A percentile compares a stretch with the other conserved stretches of the same genome.
These are phyloP conservation scores for Aureobasidium mangrovei DNA, from an alignment of 2,329 filamentous ascomycete species.

Conservation along the genomic window DNA sequence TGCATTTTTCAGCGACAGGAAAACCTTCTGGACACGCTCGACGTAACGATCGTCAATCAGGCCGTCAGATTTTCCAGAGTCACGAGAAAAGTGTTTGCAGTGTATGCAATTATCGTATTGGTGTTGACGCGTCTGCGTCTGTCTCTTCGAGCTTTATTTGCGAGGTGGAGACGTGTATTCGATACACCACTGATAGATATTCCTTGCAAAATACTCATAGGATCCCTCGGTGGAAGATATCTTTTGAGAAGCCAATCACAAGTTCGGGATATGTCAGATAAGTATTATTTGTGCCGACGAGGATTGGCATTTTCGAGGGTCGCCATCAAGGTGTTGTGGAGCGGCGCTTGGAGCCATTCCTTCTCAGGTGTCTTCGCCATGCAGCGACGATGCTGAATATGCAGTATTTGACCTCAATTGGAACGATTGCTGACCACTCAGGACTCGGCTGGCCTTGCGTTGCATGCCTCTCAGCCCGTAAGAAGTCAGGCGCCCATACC, in stretches of 20 bases:
- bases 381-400: background rate
- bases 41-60: too few relatives aligned
- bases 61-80: too few relatives aligned
- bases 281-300: background rate
- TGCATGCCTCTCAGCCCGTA: background rate
- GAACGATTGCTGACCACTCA: constrained; percentile 3
- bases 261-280: background rate
- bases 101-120: too few relatives aligned
- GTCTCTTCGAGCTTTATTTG: too few relatives aligned
- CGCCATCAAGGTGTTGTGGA: constrained; percentile 9
- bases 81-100: too few relatives aligned
- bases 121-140: too few relatives aligned
- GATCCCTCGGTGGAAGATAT: background rate
- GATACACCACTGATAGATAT: too few relatives aligned
- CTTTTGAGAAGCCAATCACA: background rate
- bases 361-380: background rate
- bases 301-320: background rate
- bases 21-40: too few relatives aligned
- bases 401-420: background rate
- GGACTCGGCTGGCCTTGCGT: too few relatives aligned
- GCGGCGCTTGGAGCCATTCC: background rate
- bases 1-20: too few relatives aligned
- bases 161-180: too few relatives aligned
- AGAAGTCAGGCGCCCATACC: background rate
- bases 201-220: too few relatives aligned